Base-by-base conservation (phyloP, 1,284 basidiomycete species). In the Trametes versicolor region DNA sequence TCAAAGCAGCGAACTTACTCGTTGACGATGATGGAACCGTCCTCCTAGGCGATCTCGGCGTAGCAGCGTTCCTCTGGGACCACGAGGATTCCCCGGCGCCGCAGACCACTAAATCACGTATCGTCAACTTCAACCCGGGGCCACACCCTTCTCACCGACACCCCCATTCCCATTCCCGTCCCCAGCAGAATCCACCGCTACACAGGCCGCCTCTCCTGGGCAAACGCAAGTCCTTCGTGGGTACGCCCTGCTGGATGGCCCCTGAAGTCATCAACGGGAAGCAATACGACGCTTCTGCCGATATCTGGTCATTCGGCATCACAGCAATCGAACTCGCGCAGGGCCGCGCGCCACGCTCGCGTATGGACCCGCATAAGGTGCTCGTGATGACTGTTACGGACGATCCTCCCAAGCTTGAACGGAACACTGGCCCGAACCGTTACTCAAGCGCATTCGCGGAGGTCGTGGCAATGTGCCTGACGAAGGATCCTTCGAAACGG, bases 231-330 rank as follows among this genome's bases (percentile, higher is more conserved):
- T 93, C 91, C 10, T 97, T 97, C 74, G 95, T 97, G 21, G 95
- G 95, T 55, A 97, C 95, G 86, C 95, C 95, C 0, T 95, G 93
- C 74, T 97, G 94, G 93, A 97, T 97, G 95, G 94, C 95, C 0
- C 95, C 95, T 2, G 95, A 97, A 71, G 86, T 97, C 29, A 93
- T 97, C 53, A 87, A 92, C 71, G 90, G 94, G 59, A 88, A 87
- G 69, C 88, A 89, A 67, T 97, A 97, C 76, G 94, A 95, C 74
- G 87, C 87, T 23, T 90, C 89, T 71, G 93, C 94, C 49, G 95
- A 96, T 73, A 95, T 97, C 65, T 97, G 94, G 94, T 94, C 92
- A 49, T 94, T 96, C 74, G 95, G 93, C 29, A 95, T 97, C 69
- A 96, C 93, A 17, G 93, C 95, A 7, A 82, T 96, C 47, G 95